Conservation (phyloP, 2,329 filamentous ascomycete genomes). For the Kalmusia sp. region DNA sequence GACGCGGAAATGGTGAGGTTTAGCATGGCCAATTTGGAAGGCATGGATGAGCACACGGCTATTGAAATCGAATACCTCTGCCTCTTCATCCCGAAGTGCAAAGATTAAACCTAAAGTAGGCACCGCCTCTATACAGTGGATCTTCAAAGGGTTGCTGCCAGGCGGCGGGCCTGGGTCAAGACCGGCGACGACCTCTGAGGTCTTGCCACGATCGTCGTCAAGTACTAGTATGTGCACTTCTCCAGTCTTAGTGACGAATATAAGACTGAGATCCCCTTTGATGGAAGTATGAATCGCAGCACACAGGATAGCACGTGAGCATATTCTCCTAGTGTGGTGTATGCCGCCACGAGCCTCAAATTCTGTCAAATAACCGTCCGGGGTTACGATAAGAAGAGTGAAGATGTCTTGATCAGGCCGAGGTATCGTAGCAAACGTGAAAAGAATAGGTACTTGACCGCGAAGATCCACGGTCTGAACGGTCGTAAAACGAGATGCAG, state of each 20-base stretch:
- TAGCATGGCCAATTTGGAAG: constrained; percentile 66
- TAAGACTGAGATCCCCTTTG: constrained; percentile 36
- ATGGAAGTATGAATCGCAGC: constrained; percentile 34
- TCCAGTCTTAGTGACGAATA: constrained; percentile 43
- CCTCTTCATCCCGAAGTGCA: constrained; percentile 62
- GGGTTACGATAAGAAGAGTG: constrained; percentile 66
- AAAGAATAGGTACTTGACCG: constrained; percentile 70
- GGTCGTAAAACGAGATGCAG: constrained; percentile 63
- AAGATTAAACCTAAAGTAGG: constrained; percentile 67
- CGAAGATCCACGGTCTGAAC: constrained; percentile 60
- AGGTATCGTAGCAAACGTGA: constrained; percentile 54
- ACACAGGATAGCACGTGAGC: constrained; percentile 31
- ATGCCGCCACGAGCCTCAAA: constrained; percentile 57
- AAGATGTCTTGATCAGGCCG: constrained; percentile 35
- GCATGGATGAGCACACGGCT: constrained; percentile 65
- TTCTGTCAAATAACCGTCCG: constrained; percentile 69
- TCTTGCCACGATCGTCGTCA: constrained; percentile 29
- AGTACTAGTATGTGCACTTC: constrained; percentile 42
- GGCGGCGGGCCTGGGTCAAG: constrained; percentile 44
- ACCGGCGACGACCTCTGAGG: constrained; percentile 42
- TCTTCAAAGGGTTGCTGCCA: constrained; percentile 51
- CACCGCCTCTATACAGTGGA: constrained; percentile 66
- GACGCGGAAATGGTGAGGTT: constrained; percentile 65
- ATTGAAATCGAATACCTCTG: constrained; percentile 68
- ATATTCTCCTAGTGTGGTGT: constrained; percentile 37